A percentile compares a stretch with the other conserved stretches of the same genome.
phyloP scores from a whole-genome alignment of 257 asterid genomes.

The Oldenlandia corymbosa region DNA sequence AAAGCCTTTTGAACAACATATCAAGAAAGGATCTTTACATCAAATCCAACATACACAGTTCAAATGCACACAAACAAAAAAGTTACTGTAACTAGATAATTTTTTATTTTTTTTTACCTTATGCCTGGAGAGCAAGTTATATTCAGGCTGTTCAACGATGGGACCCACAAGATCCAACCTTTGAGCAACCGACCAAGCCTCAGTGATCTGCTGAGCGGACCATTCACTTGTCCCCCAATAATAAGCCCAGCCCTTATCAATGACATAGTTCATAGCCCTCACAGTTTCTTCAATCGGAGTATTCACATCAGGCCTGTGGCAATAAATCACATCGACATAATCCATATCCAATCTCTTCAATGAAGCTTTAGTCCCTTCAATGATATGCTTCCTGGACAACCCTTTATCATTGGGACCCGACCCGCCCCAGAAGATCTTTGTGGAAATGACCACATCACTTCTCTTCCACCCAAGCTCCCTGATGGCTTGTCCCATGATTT shows the following conservation, averaged over 20 bases:
- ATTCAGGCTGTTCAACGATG: constrained; percentile 95
- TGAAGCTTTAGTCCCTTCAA: constrained; percentile 75
- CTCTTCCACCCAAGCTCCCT: constrained; percentile 95
- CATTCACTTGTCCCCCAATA: constrained; percentile 99
- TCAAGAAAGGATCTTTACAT: background rate
- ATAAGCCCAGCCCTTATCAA: constrained; percentile 95
- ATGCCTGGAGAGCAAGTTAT: constrained; percentile 74
- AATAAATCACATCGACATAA: constrained; percentile 70
- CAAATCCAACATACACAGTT: background rate
- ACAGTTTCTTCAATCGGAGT: constrained; percentile 97
- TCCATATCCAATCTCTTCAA: constrained; percentile 88
- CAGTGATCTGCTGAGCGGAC: constrained; percentile 98
- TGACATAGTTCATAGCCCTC: constrained; percentile 91
- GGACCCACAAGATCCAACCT: constrained; percentile 93
- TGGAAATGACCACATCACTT: constrained; percentile 76
- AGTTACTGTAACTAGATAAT: background rate
- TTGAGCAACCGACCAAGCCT: constrained; percentile 89
- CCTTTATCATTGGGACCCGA: constrained; percentile 97
- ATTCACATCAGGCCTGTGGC: constrained; percentile 74
- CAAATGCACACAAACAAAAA: background rate
- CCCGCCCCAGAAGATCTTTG: constrained; percentile 99
- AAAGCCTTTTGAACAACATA: background rate
- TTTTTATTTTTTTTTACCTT: constrained; percentile 63
- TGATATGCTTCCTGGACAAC: constrained; percentile 74
- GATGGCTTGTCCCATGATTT: constrained; percentile 98